Percentiles rank a stretch among this genome's conserved stretches.
Evolutionary conservation across 805 yeast species (phyloP).

Genomic region (Wickerhamia fluorescens): DNA sequence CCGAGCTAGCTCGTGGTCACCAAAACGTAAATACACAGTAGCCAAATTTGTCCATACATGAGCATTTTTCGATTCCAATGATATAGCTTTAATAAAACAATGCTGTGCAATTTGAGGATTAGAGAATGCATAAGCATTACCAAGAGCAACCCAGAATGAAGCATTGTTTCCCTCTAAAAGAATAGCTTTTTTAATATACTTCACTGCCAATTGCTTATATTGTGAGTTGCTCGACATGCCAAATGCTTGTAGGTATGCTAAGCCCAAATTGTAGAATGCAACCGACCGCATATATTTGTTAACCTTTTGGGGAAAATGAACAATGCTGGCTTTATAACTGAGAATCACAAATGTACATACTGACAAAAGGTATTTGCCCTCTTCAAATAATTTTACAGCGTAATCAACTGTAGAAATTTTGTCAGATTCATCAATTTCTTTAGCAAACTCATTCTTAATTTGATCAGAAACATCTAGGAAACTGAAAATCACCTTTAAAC

Average conservation of each 20-base stretch:
- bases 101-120: slow-evolving; percentile 83
- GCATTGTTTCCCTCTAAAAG: slow-evolving; percentile 63
- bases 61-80: slow-evolving; percentile 61
- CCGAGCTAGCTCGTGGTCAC: slow-evolving; percentile 66
- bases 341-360: slow-evolving; percentile 37
- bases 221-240: slow-evolving; percentile 6
- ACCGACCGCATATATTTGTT: slow-evolving; percentile 50
- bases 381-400: slow-evolving; percentile 9
- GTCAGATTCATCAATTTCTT: not conserved
- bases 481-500: slow-evolving; percentile 10
- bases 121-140: slow-evolving; percentile 58
- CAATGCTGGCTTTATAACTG: slow-evolving; percentile 40
- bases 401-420: slow-evolving; percentile 1
- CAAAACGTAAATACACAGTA: slow-evolving; percentile 57
- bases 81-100: slow-evolving; percentile 77
- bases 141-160: slow-evolving; percentile 77
- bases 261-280: slow-evolving; percentile 62
- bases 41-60: slow-evolving; percentile 79
- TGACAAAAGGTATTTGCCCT: slow-evolving; percentile 18
- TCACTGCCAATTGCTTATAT: slow-evolving; percentile 47
- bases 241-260: slow-evolving; percentile 47
- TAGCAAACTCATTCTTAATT: slow-evolving; percentile 3
- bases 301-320: slow-evolving; percentile 24
- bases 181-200: slow-evolving; percentile 57
- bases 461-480: slow-evolving; percentile 10